Evolutionary conservation across 2,329 filamentous ascomycete species (phyloP).

Genomic region (Fusarium penzigii): DNA sequence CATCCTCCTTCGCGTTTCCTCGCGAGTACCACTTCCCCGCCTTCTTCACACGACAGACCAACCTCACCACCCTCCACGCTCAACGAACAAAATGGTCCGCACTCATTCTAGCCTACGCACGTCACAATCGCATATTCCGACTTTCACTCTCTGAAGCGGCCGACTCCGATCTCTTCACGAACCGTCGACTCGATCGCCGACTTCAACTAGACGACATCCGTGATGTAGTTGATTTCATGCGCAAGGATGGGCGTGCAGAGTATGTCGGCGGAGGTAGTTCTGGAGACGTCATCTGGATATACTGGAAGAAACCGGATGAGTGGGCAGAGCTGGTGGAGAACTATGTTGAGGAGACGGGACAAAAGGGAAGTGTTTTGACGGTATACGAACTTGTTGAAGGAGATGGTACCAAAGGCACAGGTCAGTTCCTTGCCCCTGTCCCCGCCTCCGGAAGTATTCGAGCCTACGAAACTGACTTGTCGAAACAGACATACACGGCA

Average conservation of each 20-base stretch:
- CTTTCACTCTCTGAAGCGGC: conserved; percentile 65
- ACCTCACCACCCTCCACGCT: conserved; percentile 69
- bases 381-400: conserved; percentile 89
- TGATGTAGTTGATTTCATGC: conserved; percentile 62
- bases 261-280: conserved; percentile 50
- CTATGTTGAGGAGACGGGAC: conserved; percentile 86
- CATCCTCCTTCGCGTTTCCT: conserved; percentile 54
- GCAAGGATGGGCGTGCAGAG: conserved; percentile 63
- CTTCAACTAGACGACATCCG: conserved; percentile 53
- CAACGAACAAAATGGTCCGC: conserved; percentile 85
- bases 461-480: conserved; percentile 7
- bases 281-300: conserved; percentile 66
- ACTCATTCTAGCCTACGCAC: conserved; percentile 82
- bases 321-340: conserved; percentile 79
- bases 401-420: conserved; percentile 72
- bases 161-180: conserved; percentile 58
- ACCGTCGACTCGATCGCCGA: conserved; percentile 53
- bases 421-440: conserved; percentile 41
- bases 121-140: conserved; percentile 73
- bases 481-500: conserved; percentile 76
- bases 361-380: conserved; percentile 86
- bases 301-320: conserved; percentile 85
- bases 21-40: conserved; percentile 75
- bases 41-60: conserved; percentile 82
- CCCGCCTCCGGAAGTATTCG: not conserved